These are phyloP conservation scores for Nicotiana tabacum DNA, from an alignment of 257 asterid genomes.

Conservation along the genomic window DNA sequence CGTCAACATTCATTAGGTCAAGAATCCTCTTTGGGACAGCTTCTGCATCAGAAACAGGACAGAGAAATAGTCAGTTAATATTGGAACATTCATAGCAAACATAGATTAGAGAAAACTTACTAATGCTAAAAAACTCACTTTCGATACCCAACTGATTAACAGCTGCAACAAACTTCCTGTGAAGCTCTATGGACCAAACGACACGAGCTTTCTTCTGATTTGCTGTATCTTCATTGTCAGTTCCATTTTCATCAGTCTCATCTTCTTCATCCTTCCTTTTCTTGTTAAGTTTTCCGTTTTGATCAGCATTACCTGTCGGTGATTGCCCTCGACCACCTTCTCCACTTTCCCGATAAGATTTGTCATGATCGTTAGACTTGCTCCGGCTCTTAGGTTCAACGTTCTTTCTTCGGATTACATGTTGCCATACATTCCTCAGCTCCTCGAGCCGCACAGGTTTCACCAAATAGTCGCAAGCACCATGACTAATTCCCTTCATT, in stretches of 20 bases:
- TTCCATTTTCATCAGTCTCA: slow-evolving; percentile 46
- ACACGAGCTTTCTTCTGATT: slow-evolving; percentile 81
- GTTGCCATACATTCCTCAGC: slow-evolving; percentile 83
- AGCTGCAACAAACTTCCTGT: slow-evolving; percentile 75
- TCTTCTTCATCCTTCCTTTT: slow-evolving; percentile 87
- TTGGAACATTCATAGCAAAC: background rate
- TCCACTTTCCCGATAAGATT: slow-evolving; percentile 32
- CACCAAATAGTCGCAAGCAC: slow-evolving; percentile 90
- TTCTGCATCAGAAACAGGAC: slow-evolving; percentile 41
- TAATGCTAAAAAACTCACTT: slow-evolving; percentile 37
- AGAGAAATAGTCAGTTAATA: background rate
- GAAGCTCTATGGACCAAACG: slow-evolving; percentile 93
- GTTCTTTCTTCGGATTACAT: slow-evolving; percentile 66
- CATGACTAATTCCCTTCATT: slow-evolving; percentile 75
- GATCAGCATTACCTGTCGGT: slow-evolving; percentile 41
- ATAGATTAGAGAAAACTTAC: background rate
- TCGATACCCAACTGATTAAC: slow-evolving; percentile 86
- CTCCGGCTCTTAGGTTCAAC: slow-evolving; percentile 28
- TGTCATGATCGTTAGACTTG: slow-evolving; percentile 27
- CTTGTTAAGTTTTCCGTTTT: slow-evolving; percentile 44
- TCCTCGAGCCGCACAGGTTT: slow-evolving; percentile 80
- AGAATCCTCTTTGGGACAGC: slow-evolving; percentile 90
- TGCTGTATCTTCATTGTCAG: slow-evolving; percentile 54
- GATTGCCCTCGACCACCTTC: slow-evolving; percentile 42
- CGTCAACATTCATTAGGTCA: slow-evolving; percentile 81